Evolutionary conservation across 352 stramenopile genomes (phyloP).

Genomic region (Phytophthora citrophthora): DNA sequence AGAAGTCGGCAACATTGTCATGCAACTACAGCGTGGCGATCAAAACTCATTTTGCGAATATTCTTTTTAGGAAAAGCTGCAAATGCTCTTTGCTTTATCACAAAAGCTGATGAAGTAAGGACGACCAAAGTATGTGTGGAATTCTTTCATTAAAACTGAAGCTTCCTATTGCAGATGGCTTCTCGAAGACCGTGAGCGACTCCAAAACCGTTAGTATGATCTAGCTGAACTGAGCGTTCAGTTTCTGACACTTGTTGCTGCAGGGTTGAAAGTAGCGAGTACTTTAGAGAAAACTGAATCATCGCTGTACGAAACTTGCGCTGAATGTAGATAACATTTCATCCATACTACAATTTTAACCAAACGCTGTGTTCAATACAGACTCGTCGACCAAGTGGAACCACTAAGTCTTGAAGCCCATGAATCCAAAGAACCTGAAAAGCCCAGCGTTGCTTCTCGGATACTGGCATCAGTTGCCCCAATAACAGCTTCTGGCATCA

Average conservation of each 20-base stretch:
- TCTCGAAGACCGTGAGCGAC: constrained; percentile 34
- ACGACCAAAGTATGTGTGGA: neutral
- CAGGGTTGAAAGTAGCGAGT: constrained; percentile 4
- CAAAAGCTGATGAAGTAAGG: constrained; percentile 46
- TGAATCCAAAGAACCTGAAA: constrained; percentile 9
- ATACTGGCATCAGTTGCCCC: constrained; percentile 16
- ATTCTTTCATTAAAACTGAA: constrained; percentile 1
- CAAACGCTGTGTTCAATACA: neutral
- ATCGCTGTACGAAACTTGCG: constrained; percentile 13
- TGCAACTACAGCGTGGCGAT: too few relatives aligned
- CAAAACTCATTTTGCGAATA: too few relatives aligned
- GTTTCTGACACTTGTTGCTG: constrained; percentile 1
- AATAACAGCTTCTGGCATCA: constrained; percentile 1
- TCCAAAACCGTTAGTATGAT: constrained; percentile 17
- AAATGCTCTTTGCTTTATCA: constrained; percentile 48
- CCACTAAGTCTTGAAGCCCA: neutral
- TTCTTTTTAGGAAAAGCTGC: constrained; percentile 36
- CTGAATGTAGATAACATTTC: too few relatives aligned
- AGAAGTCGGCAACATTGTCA: neutral
- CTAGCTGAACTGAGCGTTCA: neutral
- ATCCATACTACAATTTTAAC: neutral
- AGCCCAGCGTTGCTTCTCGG: constrained; percentile 22
- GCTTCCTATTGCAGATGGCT: constrained; percentile 27
- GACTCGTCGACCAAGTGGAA: constrained; percentile 7
- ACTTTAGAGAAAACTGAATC: neutral